Base-by-base conservation (phyloP, 768 basidiomycete genomes). In the Serendipita sp. region DNA sequence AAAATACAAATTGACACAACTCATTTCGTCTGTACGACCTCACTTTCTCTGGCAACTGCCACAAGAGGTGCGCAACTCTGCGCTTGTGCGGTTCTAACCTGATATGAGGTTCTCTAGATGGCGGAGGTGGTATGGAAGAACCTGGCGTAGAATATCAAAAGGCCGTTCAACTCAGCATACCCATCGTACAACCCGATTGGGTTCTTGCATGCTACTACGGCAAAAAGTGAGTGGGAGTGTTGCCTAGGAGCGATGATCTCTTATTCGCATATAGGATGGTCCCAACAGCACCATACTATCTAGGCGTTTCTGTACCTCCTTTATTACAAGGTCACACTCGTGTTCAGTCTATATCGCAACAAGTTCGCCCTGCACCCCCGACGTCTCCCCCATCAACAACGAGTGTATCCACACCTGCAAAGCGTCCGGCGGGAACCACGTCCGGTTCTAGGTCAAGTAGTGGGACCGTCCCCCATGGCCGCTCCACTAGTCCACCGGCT, bases 1-100 rank as follows among this genome's bases (percentile, higher is more conserved):
- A 87, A 83, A 69, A 93, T 99, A 42, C 90, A 94, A 75, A 94
- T 98, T 63, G 95, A 99, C 70, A 98, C 95, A 9, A 97, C 94
- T 0, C 95, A 99, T 72, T 99, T 96, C 67, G 93, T 97, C 43
- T 95, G 93, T 70, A 95, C 92, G 17, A 91, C 88, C 0, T 91
- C 93, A 2, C 86, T 84, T 0, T 61, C 64, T 3, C 62, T 58
- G 9, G 20, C 71, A 1, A 79, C 82, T 9, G 84, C 82, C 0
- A 81, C 83, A 0, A 68, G 72, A 9, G 85, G 81, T 33, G 82
- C 82, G 9, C 78, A 76, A 63, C 78, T 48, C 5, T n/a, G 9
- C n/a, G 20, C 9, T 17, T 48, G 17, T 9, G n/a, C 9, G n/a
- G 22, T 13, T 38, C 34, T 38, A 38, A n/a, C n/a, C n/a, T 38